Evolutionary conservation across 2,329 filamentous ascomycete genomes (phyloP), one percentile per base, ranked within the genome.

Genomic region (Fusarium albidum): DNA sequence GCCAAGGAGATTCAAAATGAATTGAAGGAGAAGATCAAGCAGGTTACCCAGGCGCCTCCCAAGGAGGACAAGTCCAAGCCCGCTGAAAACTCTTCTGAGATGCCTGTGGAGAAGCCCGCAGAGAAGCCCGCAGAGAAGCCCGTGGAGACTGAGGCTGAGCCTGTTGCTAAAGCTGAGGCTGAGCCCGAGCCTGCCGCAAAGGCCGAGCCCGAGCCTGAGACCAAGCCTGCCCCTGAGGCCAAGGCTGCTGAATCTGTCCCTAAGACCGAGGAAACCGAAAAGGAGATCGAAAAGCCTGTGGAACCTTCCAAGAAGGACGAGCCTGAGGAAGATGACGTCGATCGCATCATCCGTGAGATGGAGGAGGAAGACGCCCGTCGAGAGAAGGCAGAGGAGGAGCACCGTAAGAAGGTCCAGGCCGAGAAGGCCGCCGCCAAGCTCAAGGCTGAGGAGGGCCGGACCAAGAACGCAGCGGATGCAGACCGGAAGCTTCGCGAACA

Each of bases 1-100:
- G 84, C 85, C 29, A 89, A 94, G 71, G 90, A 96, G 75, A 91
- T 91, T 59, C 88, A 88, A 52, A 85, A 91, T 61, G 92, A 96
- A 75, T 90, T 93, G 68, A 89, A 89, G 73, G 86, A 90, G 71
- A 88, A 91, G 70, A 88, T 96, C 69, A 85, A 87, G 69, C 83
- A 84, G 45, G 85, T 86, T 49, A 79, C 78, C 3, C 72, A 75
- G 46, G 71, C 69, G 15, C 64, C 69, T 21, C 71, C 55, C 59
- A 69, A 18, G 68, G 68, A 74, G 47, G 67, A 68, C 10, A 63
- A 71, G 26, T 55, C 64, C 10, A 69, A 69, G 51, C 21, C 62
- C 6, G 46, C 33, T 15, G 63, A 64, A 41, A 59, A 51, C 42
- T 31, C 46, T 6, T 26, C 32, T 18, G 49, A 52, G 17, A 38